These are phyloP conservation scores for Candida gorgasii DNA, from an alignment of 805 yeast species.

Conservation along the genomic window DNA sequence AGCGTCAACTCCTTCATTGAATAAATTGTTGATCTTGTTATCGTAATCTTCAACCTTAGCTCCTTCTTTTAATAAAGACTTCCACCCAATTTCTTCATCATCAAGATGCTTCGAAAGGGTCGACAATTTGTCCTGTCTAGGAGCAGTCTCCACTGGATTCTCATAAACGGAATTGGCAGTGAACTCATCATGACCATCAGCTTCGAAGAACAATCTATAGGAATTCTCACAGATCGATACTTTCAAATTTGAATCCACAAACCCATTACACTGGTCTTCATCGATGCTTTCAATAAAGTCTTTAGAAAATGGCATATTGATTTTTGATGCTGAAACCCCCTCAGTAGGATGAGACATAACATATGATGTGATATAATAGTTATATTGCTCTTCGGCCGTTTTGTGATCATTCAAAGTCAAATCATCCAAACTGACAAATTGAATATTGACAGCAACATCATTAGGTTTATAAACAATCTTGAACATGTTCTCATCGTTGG, in stretches of 20 bases:
- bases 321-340: constrained; percentile 78
- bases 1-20: constrained; percentile 43
- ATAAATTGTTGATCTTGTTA: constrained; percentile 33
- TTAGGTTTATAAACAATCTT: constrained; percentile 70
- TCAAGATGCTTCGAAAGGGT: constrained; percentile 43
- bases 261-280: constrained; percentile 61
- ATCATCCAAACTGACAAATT: constrained; percentile 86
- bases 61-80: constrained; percentile 41
- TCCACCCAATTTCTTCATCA: constrained; percentile 58
- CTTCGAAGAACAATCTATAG: constrained; percentile 79
- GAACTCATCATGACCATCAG: constrained; percentile 76
- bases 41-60: constrained; percentile 21
- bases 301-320: constrained; percentile 78
- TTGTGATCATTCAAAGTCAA: constrained; percentile 72
- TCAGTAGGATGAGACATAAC: constrained; percentile 97
- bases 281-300: constrained; percentile 54
- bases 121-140: constrained; percentile 29
- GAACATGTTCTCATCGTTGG: constrained; percentile 87
- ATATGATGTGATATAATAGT: constrained; percentile 89
- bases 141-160: constrained; percentile 29
- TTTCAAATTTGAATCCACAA: constrained; percentile 65
- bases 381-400: constrained; percentile 80
- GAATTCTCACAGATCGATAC: constrained; percentile 79
- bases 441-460: constrained; percentile 59
- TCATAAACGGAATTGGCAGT: constrained; percentile 57